These are phyloP conservation scores for Populus hybrid DNA, from an alignment of 441 rosid genomes.

Conservation along the genomic window DNA sequence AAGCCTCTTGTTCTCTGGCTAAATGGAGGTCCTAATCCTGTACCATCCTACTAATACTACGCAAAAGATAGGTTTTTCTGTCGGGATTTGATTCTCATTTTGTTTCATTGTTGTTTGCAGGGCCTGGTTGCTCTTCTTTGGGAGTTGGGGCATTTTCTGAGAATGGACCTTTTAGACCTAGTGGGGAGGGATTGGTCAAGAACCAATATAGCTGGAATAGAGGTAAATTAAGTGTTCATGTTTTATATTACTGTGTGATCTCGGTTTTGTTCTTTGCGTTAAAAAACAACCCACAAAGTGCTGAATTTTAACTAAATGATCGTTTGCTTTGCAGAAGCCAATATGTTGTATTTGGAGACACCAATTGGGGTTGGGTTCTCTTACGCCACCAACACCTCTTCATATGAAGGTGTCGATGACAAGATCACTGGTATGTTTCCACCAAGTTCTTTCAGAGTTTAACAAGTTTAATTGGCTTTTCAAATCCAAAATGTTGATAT, in stretches of 20 bases:
- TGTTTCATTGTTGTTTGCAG: constrained; percentile 32
- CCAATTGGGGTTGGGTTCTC: constrained; percentile 99
- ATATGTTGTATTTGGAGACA: constrained; percentile 89
- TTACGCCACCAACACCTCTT: constrained; percentile 65
- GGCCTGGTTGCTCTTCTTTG: constrained; percentile 92
- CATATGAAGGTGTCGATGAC: constrained; percentile 69
- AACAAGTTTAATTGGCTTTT: neutral
- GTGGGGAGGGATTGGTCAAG: constrained; percentile 58
- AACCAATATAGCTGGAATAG: constrained; percentile 88
- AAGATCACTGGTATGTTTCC: constrained; percentile 62
- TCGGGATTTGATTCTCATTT: constrained; percentile 3
- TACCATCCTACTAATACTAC: neutral
- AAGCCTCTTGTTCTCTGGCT: constrained; percentile 98
- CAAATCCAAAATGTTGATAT: neutral
- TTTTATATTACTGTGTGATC: neutral
- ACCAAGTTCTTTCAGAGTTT: neutral
- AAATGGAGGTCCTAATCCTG: constrained; percentile 61
- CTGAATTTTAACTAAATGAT: constrained; percentile 13
- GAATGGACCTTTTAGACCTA: constrained; percentile 95
- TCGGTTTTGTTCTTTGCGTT: constrained; percentile 11
- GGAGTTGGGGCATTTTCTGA: constrained; percentile 98
- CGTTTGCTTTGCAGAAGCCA: constrained; percentile 65
- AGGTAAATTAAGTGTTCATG: constrained; percentile 31
- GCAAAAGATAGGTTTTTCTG: neutral
- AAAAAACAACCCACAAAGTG: neutral